Percentiles rank a stretch among this genome's conserved stretches.
These are phyloP conservation scores for Dendrocalamus sinicus DNA, from an alignment of 176 grass and related monocot species.

Conservation along the genomic window DNA sequence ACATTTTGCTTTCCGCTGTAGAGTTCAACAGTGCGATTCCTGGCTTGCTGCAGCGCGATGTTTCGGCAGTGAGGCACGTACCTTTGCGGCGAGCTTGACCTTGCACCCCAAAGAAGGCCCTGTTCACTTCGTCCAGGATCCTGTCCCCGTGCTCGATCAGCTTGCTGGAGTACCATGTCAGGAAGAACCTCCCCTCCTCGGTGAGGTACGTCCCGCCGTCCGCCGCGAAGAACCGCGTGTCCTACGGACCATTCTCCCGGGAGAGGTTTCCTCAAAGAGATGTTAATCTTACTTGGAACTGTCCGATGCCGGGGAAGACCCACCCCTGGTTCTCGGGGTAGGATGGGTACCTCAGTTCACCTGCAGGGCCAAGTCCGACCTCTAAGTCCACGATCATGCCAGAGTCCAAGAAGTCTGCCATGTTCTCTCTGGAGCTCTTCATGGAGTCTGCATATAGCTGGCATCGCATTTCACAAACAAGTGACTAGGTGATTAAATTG, in stretches of 20 bases:
- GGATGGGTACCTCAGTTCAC: conserved; percentile 84
- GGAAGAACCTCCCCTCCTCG: conserved; percentile 69
- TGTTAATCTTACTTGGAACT: conserved; percentile 59
- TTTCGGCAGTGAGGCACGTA: background rate
- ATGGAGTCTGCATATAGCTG: conserved; percentile 81
- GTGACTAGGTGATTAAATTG: background rate
- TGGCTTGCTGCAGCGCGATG: background rate
- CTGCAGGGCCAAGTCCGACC: conserved; percentile 79
- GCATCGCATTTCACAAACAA: background rate
- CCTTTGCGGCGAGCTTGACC: conserved; percentile 67
- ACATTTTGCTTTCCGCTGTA: background rate
- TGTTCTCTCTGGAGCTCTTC: conserved; percentile 85
- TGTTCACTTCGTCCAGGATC: conserved; percentile 66
- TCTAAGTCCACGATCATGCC: conserved; percentile 75
- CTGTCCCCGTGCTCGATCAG: conserved; percentile 67
- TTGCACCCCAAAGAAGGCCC: conserved; percentile 67
- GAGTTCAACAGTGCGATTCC: background rate
- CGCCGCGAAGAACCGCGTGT: conserved; percentile 70
- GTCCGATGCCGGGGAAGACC: conserved; percentile 80
- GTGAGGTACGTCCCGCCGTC: conserved; percentile 56
- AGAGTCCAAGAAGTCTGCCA: conserved; percentile 70
- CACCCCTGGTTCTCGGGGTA: conserved; percentile 69
- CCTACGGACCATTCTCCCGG: conserved; percentile 28
- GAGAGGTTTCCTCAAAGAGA: too few relatives aligned
- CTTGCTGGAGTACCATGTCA: conserved; percentile 81